Conservation (phyloP, 352 stramenopile species). For the Aphanomyces euteiches region DNA sequence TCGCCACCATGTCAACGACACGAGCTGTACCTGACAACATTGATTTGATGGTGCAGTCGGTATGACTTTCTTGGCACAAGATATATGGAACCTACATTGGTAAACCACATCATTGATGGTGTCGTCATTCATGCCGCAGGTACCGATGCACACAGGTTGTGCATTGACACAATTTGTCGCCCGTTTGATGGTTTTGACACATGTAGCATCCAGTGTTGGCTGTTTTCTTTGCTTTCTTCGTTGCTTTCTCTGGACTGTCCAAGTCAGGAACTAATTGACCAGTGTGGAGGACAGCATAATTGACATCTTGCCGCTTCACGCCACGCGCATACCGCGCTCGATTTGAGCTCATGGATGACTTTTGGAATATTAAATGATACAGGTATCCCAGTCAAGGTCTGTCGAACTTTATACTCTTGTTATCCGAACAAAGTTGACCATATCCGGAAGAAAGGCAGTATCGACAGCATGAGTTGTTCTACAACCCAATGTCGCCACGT, state of each 20-base stretch:
- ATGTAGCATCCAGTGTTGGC: neutral
- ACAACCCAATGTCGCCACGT: no score
- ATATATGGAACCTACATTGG: constrained; percentile 17
- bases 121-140: neutral
- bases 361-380: constrained; percentile 1
- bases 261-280: constrained; percentile 24
- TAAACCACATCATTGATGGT: neutral
- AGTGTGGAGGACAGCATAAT: constrained; percentile 29
- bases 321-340: neutral
- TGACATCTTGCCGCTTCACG: constrained; percentile 13
- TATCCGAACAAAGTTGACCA: neutral
- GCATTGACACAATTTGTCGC: neutral
- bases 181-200: neutral
- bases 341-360: neutral
- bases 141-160: constrained; percentile 12
- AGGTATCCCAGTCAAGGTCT: neutral
- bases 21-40: constrained; percentile 8
- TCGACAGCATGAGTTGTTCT: no score
- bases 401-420: no score
- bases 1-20: no score
- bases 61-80: constrained; percentile 5
- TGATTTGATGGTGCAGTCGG: neutral
- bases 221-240: constrained; percentile 18
- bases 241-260: neutral
- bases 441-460: no score